phyloP scores from a whole-genome alignment of 768 basidiomycete genomes.

The Cubamyces lactineus region DNA sequence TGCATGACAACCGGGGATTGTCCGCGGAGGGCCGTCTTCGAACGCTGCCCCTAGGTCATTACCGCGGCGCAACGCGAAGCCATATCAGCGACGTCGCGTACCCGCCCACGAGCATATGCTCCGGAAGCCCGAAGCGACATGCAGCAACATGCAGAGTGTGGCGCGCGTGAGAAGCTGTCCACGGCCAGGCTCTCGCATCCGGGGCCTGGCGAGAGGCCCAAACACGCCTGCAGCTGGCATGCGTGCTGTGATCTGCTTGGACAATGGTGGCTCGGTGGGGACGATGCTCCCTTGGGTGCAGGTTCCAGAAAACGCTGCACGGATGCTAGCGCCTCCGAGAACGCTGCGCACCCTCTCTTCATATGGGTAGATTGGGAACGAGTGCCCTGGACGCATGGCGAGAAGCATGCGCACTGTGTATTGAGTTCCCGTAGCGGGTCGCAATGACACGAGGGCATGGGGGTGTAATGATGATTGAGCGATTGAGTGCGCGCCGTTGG shows the following conservation, averaged over 20 bases:
- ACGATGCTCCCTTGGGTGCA: neutral
- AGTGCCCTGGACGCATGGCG: slow-evolving; percentile 16
- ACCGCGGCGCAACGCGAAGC: slow-evolving; percentile 7
- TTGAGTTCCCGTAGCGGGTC: neutral
- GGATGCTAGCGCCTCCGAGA: slow-evolving; percentile 1
- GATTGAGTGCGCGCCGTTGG: neutral
- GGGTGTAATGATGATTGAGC: slow-evolving; percentile 11
- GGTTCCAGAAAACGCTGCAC: neutral
- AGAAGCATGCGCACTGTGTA: neutral
- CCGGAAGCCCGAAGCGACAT: slow-evolving; percentile 9
- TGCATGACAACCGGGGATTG: slow-evolving; percentile 1
- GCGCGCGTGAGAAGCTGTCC: slow-evolving; percentile 9
- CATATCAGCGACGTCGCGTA: slow-evolving; percentile 1
- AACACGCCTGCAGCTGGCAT: neutral
- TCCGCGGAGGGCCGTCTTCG: slow-evolving; percentile 2
- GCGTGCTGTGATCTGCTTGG: neutral
- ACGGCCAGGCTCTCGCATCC: neutral
- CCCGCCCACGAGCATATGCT: slow-evolving; percentile 15
- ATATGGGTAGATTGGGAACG: slow-evolving; percentile 13
- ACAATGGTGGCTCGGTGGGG: neutral
- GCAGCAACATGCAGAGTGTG: slow-evolving; percentile 17
- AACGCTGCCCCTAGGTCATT: slow-evolving; percentile 1
- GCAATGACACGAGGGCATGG: too few species aligned
- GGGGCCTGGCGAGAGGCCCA: neutral
- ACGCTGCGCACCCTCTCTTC: neutral